phyloP scores from a whole-genome alignment of 2,329 filamentous ascomycete species.

The Ophiosphaerella korrae region DNA sequence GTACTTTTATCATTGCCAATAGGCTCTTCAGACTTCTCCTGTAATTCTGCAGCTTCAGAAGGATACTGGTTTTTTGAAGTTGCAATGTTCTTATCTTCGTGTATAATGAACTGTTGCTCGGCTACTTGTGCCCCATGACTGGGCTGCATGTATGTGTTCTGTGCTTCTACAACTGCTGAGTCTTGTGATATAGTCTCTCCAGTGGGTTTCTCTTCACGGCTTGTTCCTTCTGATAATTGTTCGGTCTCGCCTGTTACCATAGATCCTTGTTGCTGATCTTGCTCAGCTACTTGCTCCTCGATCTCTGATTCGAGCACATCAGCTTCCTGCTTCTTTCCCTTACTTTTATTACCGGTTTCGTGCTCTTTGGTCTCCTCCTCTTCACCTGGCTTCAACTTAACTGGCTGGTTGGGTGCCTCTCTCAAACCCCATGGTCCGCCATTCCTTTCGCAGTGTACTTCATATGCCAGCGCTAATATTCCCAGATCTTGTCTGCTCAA shows the following conservation, averaged over 20 bases:
- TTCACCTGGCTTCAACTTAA: constrained; percentile 59
- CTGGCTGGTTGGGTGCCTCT: constrained; percentile 77
- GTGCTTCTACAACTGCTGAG: neutral
- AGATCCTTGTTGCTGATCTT: neutral
- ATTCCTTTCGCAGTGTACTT: constrained; percentile 90
- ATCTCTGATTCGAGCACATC: no score
- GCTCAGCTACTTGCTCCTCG: neutral
- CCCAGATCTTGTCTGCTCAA: constrained; percentile 89
- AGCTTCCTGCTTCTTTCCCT: neutral
- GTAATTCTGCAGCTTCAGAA: neutral
- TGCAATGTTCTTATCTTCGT: neutral
- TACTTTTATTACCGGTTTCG: constrained; percentile 10
- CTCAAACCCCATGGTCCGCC: constrained; percentile 87
- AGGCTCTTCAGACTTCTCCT: neutral
- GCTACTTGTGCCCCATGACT: neutral
- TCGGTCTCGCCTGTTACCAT: no score
- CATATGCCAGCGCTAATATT: constrained; percentile 87
- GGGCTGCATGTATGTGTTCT: neutral
- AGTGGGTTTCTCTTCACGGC: no score
- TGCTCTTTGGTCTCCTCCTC: constrained; percentile 9
- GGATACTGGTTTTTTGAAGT: no score
- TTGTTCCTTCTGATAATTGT: no score
- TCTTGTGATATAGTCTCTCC: neutral
- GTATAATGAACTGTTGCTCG: neutral
- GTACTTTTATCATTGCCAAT: neutral